Conservation (phyloP, 345 rosid genomes). For the Linum trigynum region DNA sequence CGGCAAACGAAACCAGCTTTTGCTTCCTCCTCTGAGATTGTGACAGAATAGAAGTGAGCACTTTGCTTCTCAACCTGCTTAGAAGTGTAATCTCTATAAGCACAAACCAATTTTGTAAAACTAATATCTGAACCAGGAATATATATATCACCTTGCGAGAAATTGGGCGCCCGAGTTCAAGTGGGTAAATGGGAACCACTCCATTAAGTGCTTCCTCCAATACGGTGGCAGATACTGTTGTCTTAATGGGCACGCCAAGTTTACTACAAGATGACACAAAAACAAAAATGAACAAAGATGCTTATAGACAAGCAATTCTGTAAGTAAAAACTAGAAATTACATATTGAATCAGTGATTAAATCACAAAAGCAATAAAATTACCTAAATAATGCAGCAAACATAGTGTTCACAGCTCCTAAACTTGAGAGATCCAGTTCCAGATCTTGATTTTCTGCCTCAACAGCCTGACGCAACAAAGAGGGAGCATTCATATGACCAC, state of each 20-base stretch:
- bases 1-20: constrained; percentile 79
- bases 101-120: constrained; percentile 8
- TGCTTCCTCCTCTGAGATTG: constrained; percentile 83
- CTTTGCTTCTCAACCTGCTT: constrained; percentile 96
- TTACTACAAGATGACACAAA: constrained; percentile 36
- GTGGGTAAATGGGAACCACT: constrained; percentile 49
- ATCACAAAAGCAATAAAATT: constrained; percentile 3
- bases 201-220: constrained; percentile 98
- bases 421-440: constrained; percentile 95
- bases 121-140: constrained; percentile 13
- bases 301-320: background rate
- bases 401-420: constrained; percentile 92
- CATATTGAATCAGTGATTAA: background rate
- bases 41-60: constrained; percentile 92
- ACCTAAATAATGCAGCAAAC: constrained; percentile 95
- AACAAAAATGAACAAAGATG: background rate
- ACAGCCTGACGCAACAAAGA: constrained; percentile 41
- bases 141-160: constrained; percentile 54
- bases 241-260: constrained; percentile 98
- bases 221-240: constrained; percentile 87
- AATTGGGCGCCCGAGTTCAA: constrained; percentile 50
- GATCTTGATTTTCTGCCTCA: constrained; percentile 66
- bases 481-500: background rate
- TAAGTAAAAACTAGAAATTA: background rate
- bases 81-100: constrained; percentile 22